phyloP scores from a whole-genome alignment of 208 protist genomes.

The Acanthamoeba pearcei region DNA sequence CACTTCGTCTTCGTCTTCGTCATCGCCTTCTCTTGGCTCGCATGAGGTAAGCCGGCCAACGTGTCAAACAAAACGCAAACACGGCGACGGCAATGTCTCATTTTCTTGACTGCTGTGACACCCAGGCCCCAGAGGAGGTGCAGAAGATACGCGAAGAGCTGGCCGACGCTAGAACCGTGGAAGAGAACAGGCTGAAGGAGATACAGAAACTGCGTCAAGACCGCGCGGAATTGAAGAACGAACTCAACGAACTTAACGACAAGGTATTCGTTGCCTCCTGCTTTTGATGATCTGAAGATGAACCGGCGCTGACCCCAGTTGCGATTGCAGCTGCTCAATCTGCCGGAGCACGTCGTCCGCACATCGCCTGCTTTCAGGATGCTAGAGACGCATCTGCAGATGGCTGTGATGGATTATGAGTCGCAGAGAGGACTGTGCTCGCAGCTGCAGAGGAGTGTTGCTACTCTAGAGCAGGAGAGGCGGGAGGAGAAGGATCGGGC shows the following conservation, averaged over 20 bases:
- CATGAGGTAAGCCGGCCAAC: neutral
- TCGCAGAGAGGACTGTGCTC: constrained; percentile 34
- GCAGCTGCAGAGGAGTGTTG: constrained; percentile 55
- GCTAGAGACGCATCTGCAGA: constrained; percentile 21
- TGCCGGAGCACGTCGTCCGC: constrained; percentile 10
- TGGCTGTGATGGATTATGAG: constrained; percentile 67
- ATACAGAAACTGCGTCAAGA: constrained; percentile 67
- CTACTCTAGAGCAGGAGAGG: neutral
- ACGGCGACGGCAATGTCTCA: too few species aligned
- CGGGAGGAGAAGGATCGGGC: constrained; percentile 42
- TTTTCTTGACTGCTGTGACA: neutral
- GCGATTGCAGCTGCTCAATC: neutral
- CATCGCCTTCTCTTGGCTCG: neutral
- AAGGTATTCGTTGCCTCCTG: neutral
- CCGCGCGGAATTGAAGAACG: constrained; percentile 32
- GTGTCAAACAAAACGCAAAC: neutral
- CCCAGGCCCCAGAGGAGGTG: neutral
- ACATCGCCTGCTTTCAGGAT: constrained; percentile 10
- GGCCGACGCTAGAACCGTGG: neutral
- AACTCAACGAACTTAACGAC: neutral
- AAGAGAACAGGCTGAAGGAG: constrained; percentile 63
- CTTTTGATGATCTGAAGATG: neutral
- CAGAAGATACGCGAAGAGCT: constrained; percentile 48
- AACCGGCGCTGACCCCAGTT: neutral
- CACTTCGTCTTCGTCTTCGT: neutral